Percentiles rank a stretch among this genome's conserved stretches.
phyloP scores from a whole-genome alignment of 2,329 filamentous ascomycete species.

The Fusarium tricinctum region DNA sequence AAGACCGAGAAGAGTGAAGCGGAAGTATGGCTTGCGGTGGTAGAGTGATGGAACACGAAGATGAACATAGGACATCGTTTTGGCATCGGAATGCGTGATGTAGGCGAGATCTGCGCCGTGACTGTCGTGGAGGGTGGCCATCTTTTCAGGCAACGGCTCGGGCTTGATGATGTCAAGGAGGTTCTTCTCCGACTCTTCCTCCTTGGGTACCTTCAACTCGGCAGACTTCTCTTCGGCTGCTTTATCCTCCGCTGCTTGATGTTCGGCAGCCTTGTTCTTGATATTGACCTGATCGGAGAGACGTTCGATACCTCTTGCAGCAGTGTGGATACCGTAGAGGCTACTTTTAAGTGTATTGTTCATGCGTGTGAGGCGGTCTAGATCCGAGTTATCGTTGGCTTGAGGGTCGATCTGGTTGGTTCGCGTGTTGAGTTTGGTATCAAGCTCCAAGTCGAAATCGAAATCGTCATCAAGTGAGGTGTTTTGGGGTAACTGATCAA shows the following conservation, averaged over 20 bases:
- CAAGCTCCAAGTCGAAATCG: slow-evolving; percentile 48
- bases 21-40: slow-evolving; percentile 59
- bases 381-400: slow-evolving; percentile 54
- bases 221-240: slow-evolving; percentile 10
- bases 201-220: slow-evolving; percentile 10
- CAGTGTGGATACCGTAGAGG: slow-evolving; percentile 66
- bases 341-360: slow-evolving; percentile 66
- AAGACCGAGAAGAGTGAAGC: slow-evolving; percentile 64
- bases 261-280: slow-evolving; percentile 48
- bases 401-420: slow-evolving; percentile 42
- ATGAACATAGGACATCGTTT: slow-evolving; percentile 55
- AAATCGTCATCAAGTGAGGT: slow-evolving; percentile 43
- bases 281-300: slow-evolving; percentile 66
- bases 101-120: slow-evolving; percentile 37
- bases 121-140: slow-evolving; percentile 27
- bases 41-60: slow-evolving; percentile 65
- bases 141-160: slow-evolving; percentile 28
- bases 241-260: slow-evolving; percentile 10
- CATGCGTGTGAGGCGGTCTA: slow-evolving; percentile 64
- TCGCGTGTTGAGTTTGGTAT: slow-evolving; percentile 47
- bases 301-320: slow-evolving; percentile 70
- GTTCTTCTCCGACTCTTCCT: slow-evolving; percentile 26
- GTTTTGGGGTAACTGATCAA: slow-evolving; percentile 47
- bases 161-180: slow-evolving; percentile 17
- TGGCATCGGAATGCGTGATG: slow-evolving; percentile 19